A percentile compares a stretch with the other conserved stretches of the same genome.
Conservation (phyloP, 2,329 filamentous ascomycete species). For the Penicillium psychrosexuale region DNA sequence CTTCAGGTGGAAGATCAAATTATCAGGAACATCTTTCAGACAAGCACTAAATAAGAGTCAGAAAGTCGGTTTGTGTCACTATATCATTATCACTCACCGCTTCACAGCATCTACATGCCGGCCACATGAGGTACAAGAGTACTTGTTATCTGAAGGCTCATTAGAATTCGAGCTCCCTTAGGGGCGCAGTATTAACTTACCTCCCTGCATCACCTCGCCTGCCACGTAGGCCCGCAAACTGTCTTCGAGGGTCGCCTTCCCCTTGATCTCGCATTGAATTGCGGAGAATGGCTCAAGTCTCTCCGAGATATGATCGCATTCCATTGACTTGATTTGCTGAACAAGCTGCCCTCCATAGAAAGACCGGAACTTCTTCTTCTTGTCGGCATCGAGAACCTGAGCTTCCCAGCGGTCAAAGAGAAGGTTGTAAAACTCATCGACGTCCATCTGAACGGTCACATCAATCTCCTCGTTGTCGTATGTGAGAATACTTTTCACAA, state of each 20-base stretch:
- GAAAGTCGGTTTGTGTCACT: neutral
- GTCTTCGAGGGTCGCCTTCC: conserved; percentile 76
- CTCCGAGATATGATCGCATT: conserved; percentile 91
- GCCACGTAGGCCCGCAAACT: conserved; percentile 94
- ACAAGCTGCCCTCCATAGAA: conserved; percentile 92
- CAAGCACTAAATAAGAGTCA: conserved; percentile 61
- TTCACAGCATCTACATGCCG: conserved; percentile 91
- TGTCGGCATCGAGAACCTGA: conserved; percentile 65
- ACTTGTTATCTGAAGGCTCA: conserved; percentile 74
- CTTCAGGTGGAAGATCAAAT: conserved; percentile 89
- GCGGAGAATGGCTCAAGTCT: conserved; percentile 86
- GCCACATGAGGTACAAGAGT: conserved; percentile 89
- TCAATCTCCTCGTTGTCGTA: conserved; percentile 83
- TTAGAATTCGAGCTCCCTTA: conserved; percentile 18
- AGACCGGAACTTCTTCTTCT: conserved; percentile 69
- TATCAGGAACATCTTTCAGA: conserved; percentile 86
- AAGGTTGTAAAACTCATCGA: conserved; percentile 95
- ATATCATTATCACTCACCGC: conserved; percentile 49
- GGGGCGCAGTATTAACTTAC: conserved; percentile 40
- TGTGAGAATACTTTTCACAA: conserved; percentile 74
- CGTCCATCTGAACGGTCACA: conserved; percentile 90
- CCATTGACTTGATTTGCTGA: conserved; percentile 91
- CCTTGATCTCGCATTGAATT: conserved; percentile 94
- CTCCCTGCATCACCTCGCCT: conserved; percentile 92
- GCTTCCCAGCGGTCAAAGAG: conserved; percentile 88